Evolutionary conservation across 305 asterid species (phyloP).

Genomic region (Fraxinus greggii): DNA sequence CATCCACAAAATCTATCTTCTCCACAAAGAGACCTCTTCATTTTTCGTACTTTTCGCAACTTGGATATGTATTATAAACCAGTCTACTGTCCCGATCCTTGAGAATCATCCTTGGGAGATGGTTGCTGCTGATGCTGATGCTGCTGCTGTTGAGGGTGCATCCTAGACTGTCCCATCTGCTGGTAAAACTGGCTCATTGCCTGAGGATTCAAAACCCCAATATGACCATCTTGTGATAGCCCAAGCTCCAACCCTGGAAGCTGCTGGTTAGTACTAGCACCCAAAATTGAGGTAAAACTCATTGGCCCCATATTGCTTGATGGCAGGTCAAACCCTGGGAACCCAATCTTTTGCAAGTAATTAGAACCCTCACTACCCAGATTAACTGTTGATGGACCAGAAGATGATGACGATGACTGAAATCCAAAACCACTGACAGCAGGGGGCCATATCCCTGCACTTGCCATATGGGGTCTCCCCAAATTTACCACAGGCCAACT

Average conservation of each 20-base stretch:
- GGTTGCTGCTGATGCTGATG: slow-evolving; percentile 28
- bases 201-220: slow-evolving; percentile 54
- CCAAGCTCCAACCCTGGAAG: slow-evolving; percentile 72
- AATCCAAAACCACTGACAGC: not conserved
- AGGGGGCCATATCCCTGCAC: slow-evolving; percentile 38
- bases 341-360: slow-evolving; percentile 52
- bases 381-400: slow-evolving; percentile 36
- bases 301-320: slow-evolving; percentile 35
- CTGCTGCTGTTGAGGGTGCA: slow-evolving; percentile 28
- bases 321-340: slow-evolving; percentile 56
- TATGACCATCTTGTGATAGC: slow-evolving; percentile 62
- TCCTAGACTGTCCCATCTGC: slow-evolving; percentile 48
- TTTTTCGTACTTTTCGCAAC: slow-evolving; percentile 3
- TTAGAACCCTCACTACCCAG: slow-evolving; percentile 41
- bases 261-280: slow-evolving; percentile 37
- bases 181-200: slow-evolving; percentile 61
- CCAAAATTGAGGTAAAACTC: slow-evolving; percentile 57
- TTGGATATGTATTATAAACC: not conserved
- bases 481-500: slow-evolving; percentile 35
- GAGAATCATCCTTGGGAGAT: slow-evolving; percentile 65
- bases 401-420: slow-evolving; percentile 20
- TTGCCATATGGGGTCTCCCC: slow-evolving; percentile 31
- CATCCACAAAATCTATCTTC: slow-evolving; percentile 16
- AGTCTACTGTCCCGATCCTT: slow-evolving; percentile 53
- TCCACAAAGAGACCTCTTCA: not conserved